Evolutionary conservation across 2,329 filamentous ascomycete genomes (phyloP), one percentile per base, ranked within the genome.

Genomic region (Emmonsiellopsis sp.): DNA sequence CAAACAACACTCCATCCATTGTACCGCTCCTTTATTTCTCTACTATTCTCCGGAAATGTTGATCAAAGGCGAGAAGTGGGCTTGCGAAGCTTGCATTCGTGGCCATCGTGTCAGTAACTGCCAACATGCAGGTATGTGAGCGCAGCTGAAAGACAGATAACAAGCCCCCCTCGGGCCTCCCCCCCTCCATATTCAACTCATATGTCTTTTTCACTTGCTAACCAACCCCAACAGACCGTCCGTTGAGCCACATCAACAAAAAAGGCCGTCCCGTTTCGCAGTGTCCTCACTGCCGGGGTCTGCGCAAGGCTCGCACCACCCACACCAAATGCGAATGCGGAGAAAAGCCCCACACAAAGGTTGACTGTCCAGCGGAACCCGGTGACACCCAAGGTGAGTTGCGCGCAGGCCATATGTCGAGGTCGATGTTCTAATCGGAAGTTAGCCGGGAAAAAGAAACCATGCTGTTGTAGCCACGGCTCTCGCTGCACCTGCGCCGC

Each of bases 101-200:
- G 93, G 93, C 68, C 93, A 98, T 77, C 88, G 93, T 70, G 93
- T 98, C 69, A 97, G 91, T 85, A 95, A 93, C 71, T 98, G 93
- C 79, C 89, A 92, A 72, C 93, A 98, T 74, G 82, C 83, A 71
- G 90, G 91, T 95, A 83, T 78, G 87, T 80, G 58, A 63, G 65
- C 54, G 63, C 63, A 63, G 60, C 47, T 34, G 21, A 55, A 49
- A 51, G 21, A 17, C 40, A 44, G 37, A 49, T 52, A 53, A 46
- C 53, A 42, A 53, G 46, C 49, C 47, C 56, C 44, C 51, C 48
- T 43, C 42, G 51, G 50, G 32, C 55, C 43, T 49, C 49, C 43
- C 33, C 54, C 50, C 57, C 42, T 37, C 43, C 55, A 13, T 57
- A 53, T 51, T 55, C 50, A 57, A 56, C 57, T 48, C 47, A 52